Evolutionary conservation across 768 basidiomycete genomes (phyloP).

Genomic region (Boletus rufocinnamomeus): DNA sequence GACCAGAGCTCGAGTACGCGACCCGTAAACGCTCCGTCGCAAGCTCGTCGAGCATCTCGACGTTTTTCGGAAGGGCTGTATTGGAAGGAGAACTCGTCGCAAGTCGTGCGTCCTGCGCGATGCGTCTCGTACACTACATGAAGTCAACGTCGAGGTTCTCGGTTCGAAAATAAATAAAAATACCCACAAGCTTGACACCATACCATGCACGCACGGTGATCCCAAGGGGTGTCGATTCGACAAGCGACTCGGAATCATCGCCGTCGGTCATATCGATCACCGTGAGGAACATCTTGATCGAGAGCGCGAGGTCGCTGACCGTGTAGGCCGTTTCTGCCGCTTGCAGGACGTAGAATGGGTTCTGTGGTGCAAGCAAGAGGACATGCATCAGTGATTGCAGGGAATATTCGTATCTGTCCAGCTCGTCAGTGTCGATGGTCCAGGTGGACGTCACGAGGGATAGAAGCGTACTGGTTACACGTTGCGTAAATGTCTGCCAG

Average conservation of each 20-base stretch:
- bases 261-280: constrained; percentile 77
- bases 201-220: constrained; percentile 77
- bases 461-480: constrained; percentile 64
- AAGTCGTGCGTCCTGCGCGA: constrained; percentile 44
- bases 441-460: not conserved
- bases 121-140: constrained; percentile 58
- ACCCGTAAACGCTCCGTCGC: constrained; percentile 70
- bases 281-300: constrained; percentile 77
- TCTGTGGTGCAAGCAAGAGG: constrained; percentile 81
- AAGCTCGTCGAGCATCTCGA: constrained; percentile 65
- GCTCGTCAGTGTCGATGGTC: constrained; percentile 1
- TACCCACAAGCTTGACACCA: constrained; percentile 75
- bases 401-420: constrained; percentile 64
- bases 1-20: constrained; percentile 53
- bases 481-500: constrained; percentile 78
- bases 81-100: constrained; percentile 54
- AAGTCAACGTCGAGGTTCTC: constrained; percentile 6
- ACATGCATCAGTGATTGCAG: constrained; percentile 80
- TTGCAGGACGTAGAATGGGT: constrained; percentile 81
- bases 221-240: constrained; percentile 52
- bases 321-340: constrained; percentile 90
- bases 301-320: constrained; percentile 68
- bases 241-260: constrained; percentile 50
- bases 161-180: not conserved
- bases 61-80: constrained; percentile 53